These are phyloP conservation scores for Stellera chamaejasme DNA, from an alignment of 345 rosid species.

Conservation along the genomic window DNA sequence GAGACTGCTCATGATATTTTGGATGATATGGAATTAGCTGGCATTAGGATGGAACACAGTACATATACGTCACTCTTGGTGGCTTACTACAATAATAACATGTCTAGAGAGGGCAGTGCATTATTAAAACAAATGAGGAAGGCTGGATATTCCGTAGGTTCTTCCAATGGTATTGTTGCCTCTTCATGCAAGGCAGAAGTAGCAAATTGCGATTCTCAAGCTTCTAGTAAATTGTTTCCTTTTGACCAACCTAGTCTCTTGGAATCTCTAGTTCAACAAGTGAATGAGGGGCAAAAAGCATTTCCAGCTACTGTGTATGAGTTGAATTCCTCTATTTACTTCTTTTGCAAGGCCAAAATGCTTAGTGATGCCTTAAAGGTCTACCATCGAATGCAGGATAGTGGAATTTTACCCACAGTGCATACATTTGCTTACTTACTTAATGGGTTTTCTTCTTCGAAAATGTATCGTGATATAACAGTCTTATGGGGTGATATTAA, in stretches of 20 bases:
- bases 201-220: conserved; percentile 17
- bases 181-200: conserved; percentile 18
- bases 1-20: conserved; percentile 85
- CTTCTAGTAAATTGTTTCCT: conserved; percentile 11
- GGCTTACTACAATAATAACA: conserved; percentile 42
- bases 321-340: conserved; percentile 70
- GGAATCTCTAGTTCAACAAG: conserved; percentile 33
- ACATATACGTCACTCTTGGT: conserved; percentile 38
- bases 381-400: conserved; percentile 46
- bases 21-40: conserved; percentile 61
- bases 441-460: conserved; percentile 47
- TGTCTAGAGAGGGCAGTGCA: conserved; percentile 57
- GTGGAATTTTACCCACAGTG: conserved; percentile 38
- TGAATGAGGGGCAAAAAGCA: conserved; percentile 23
- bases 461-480: conserved; percentile 59
- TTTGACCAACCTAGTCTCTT: conserved; percentile 28
- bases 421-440: conserved; percentile 54
- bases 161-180: conserved; percentile 20
- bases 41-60: conserved; percentile 25
- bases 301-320: conserved; percentile 32
- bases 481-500: conserved; percentile 86
- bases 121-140: conserved; percentile 46
- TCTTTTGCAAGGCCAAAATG: conserved; percentile 84
- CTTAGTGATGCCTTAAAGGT: conserved; percentile 52
- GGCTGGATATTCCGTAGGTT: conserved; percentile 31